Evolutionary conservation across 495 filamentous ascomycete genomes (phyloP), one percentile per base, ranked within the genome.

Genomic region (Daldinia vernicosa): DNA sequence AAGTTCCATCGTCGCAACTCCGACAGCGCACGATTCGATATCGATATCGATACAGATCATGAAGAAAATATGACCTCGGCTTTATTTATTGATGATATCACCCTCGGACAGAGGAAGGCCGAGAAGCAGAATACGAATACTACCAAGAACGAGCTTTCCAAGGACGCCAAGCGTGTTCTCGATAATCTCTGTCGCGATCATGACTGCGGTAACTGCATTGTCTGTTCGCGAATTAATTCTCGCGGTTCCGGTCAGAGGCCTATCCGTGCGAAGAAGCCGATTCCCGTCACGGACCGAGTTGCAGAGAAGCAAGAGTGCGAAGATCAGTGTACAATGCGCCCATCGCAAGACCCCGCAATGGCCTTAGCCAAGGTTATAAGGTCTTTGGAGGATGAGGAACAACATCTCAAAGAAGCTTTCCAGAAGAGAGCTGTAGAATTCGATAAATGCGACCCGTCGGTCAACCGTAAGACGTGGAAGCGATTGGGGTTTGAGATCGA

Each of bases 311-410:
- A n/a, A 1, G 73, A 75, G 8, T 84, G 87, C 69, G 87, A 90
- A 61, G 88, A 91, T 17, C 90, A 94, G 45, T 89, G 88, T 7
- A 96, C 93, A 1, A 76, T 95, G 63, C 91, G 93, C 4, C 93
- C 93, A 4, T 85, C 92, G 3, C 89, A 92, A 75, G 75, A 88
- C 1, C 94, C 94, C 0, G 87, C 83, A n/a, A 67, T 89, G 24
- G 93, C 94, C 11, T 86, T 98, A 24, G 92, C 91, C 22, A 87
- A 86, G 3, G 91, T 95, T 3, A 87, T 97, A 74, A 93, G 95
- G 77, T 85, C 84, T 19, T 82, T 97, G 15, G 82, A 91, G 58
- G 94, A 97, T 78, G 96, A 99, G 75, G 85, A 95, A 53, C 84
- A 86, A 2, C 93, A 97, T 78, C 79, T 97, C 32, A 92, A 92